phyloP scores from a whole-genome alignment of 768 basidiomycete species.

The Myochromella boudieri region DNA sequence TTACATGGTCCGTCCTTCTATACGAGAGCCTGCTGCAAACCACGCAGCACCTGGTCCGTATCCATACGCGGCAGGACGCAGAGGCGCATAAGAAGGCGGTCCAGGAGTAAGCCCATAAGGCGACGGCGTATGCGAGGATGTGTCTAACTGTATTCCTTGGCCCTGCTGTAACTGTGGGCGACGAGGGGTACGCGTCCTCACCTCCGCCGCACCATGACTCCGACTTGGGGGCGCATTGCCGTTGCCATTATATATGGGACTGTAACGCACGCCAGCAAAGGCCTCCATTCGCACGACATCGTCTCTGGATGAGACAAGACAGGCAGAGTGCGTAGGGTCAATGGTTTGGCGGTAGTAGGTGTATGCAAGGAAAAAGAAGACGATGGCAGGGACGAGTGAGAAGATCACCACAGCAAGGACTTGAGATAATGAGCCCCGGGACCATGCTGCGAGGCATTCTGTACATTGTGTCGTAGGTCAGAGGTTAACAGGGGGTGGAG shows the following conservation, averaged over 20 bases:
- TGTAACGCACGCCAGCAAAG: background rate
- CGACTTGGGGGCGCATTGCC: background rate
- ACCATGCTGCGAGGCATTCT: slow-evolving; percentile 42
- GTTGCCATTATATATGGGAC: background rate
- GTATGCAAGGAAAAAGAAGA: slow-evolving; percentile 36
- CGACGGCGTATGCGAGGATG: slow-evolving; percentile 31
- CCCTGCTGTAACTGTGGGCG: too few species aligned
- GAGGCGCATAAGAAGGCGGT: slow-evolving; percentile 22
- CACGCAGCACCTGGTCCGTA: slow-evolving; percentile 6
- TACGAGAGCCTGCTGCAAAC: too few species aligned
- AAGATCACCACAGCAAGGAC: slow-evolving; percentile 37
- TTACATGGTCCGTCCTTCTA: too few species aligned
- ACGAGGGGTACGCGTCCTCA: too few species aligned
- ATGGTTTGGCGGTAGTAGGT: slow-evolving; percentile 40
- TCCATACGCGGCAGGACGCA: background rate
- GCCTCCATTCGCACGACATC: slow-evolving; percentile 14
- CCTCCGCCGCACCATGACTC: too few species aligned
- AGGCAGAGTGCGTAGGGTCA: slow-evolving; percentile 36
- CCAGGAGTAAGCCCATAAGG: slow-evolving; percentile 26
- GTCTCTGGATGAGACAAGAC: slow-evolving; percentile 19
- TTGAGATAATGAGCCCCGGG: slow-evolving; percentile 34
- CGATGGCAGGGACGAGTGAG: slow-evolving; percentile 34
- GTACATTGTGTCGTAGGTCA: slow-evolving; percentile 12
- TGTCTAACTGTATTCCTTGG: slow-evolving; percentile 26
- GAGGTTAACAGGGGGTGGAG: background rate